Conservation (phyloP, 2,329 filamentous ascomycete genomes). For the Aspergillus sp. region DNA sequence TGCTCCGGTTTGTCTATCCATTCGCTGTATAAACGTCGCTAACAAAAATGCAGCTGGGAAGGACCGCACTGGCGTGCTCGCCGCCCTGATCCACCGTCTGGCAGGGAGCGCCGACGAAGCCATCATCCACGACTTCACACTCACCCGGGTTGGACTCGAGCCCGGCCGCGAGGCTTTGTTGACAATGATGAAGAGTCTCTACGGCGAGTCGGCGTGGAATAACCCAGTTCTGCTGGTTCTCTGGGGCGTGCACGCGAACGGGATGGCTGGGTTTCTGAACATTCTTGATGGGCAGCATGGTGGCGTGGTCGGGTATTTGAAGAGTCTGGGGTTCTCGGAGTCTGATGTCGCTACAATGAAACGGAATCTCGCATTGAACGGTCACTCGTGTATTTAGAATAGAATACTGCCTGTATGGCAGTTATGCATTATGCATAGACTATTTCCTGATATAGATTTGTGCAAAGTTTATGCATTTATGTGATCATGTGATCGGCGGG, state of each 20-base stretch:
- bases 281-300: slow-evolving; percentile 22
- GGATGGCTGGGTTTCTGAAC: slow-evolving; percentile 28
- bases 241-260: slow-evolving; percentile 23
- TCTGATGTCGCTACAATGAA: slow-evolving; percentile 23
- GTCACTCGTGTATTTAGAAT: no score
- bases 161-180: slow-evolving; percentile 22
- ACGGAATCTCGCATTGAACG: slow-evolving; percentile 17
- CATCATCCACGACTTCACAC: slow-evolving; percentile 65
- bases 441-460: neutral
- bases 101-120: slow-evolving; percentile 58
- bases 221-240: slow-evolving; percentile 25
- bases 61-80: slow-evolving; percentile 73
- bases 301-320: slow-evolving; percentile 25
- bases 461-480: neutral
- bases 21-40: no score
- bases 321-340: slow-evolving; percentile 21
- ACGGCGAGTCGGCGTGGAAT: slow-evolving; percentile 20
- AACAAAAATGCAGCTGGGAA: slow-evolving; percentile 61
- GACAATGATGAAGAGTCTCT: slow-evolving; percentile 17
- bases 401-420: no score
- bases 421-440: neutral
- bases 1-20: slow-evolving; percentile 45
- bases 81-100: slow-evolving; percentile 64
- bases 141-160: slow-evolving; percentile 27
- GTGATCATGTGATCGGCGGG: neutral